Evolutionary conservation across 1,139 yeast genomes (phyloP).

Genomic region (Blastobotrys aristatus): DNA sequence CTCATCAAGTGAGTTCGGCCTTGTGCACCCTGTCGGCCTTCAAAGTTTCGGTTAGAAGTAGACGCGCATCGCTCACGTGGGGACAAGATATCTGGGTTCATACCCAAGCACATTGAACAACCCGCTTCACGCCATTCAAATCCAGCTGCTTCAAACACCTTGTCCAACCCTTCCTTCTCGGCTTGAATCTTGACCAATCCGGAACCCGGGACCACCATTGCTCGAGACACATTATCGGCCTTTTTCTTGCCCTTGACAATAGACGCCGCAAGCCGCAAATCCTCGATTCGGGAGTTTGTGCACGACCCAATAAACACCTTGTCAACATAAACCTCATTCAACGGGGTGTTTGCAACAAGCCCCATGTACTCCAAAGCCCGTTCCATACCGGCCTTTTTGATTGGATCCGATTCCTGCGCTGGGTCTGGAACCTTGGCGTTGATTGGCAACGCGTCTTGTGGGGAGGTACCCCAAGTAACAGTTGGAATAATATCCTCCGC

Average conservation of each 20-base stretch:
- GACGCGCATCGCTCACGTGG: conserved; percentile 98
- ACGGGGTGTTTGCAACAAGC: conserved; percentile 73
- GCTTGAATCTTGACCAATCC: conserved; percentile 92
- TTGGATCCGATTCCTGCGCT: conserved; percentile 60
- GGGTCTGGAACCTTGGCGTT: conserved; percentile 91
- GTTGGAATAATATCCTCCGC: conserved; percentile 90
- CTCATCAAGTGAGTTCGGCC: conserved; percentile 98
- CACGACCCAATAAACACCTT: conserved; percentile 97
- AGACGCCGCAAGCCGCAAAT: conserved; percentile 89
- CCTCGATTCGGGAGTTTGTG: conserved; percentile 97
- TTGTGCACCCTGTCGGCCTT: conserved; percentile 96
- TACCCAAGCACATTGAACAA: conserved; percentile 98
- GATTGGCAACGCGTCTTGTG: conserved; percentile 96
- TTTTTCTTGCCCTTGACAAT: conserved; percentile 88
- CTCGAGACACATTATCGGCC: conserved; percentile 75
- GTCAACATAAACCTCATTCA: conserved; percentile 68
- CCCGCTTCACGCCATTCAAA: conserved; percentile 99
- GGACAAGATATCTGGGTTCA: conserved; percentile 94
- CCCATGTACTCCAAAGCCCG: conserved; percentile 94
- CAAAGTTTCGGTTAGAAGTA: conserved; percentile 96
- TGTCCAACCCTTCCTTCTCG: conserved; percentile 89
- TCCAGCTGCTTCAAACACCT: conserved; percentile 85
- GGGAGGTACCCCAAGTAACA: conserved; percentile 99
- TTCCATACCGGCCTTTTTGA: conserved; percentile 76
- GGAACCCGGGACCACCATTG: conserved; percentile 94